Evolutionary conservation across 2,329 filamentous ascomycete genomes (phyloP).

Genomic region (Verticillium zaregamsianum): DNA sequence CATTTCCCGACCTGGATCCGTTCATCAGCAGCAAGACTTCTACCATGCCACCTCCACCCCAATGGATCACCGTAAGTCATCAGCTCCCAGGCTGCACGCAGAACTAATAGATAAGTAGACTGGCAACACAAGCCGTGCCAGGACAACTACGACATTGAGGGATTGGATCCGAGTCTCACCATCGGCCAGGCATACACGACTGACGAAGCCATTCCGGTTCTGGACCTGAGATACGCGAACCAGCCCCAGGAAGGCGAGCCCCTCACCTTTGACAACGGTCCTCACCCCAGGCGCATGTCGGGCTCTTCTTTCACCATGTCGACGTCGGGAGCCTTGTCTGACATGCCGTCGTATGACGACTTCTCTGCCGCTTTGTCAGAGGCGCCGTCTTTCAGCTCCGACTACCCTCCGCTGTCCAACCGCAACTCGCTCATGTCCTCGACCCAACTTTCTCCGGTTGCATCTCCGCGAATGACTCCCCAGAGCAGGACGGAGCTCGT

Average conservation of each 20-base stretch:
- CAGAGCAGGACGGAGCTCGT: slow-evolving; percentile 59
- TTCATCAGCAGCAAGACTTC: slow-evolving; percentile 48
- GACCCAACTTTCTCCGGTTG: slow-evolving; percentile 67
- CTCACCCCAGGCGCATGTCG: slow-evolving; percentile 60
- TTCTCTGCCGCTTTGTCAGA: slow-evolving; percentile 64
- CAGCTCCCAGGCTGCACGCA: not conserved
- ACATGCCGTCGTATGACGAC: slow-evolving; percentile 69
- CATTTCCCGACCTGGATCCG: slow-evolving; percentile 49
- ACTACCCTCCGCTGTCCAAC: slow-evolving; percentile 64
- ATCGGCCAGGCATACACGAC: slow-evolving; percentile 61
- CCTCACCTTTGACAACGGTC: slow-evolving; percentile 45
- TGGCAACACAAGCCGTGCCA: slow-evolving; percentile 55
- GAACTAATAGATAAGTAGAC: slow-evolving; percentile 6
- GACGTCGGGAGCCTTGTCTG: slow-evolving; percentile 59
- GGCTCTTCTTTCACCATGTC: slow-evolving; percentile 73
- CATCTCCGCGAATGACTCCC: slow-evolving; percentile 63
- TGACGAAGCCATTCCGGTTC: slow-evolving; percentile 59
- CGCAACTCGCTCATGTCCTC: slow-evolving; percentile 67
- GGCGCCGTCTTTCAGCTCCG: slow-evolving; percentile 61
- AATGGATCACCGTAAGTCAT: slow-evolving; percentile 44
- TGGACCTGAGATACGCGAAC: slow-evolving; percentile 53
- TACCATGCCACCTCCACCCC: slow-evolving; percentile 42
- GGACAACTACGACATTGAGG: slow-evolving; percentile 51
- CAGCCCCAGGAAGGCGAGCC: slow-evolving; percentile 44
- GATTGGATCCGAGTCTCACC: slow-evolving; percentile 51